Conservation (phyloP, 2,329 filamentous ascomycete species). For the Rasamsonia emersonii region DNA sequence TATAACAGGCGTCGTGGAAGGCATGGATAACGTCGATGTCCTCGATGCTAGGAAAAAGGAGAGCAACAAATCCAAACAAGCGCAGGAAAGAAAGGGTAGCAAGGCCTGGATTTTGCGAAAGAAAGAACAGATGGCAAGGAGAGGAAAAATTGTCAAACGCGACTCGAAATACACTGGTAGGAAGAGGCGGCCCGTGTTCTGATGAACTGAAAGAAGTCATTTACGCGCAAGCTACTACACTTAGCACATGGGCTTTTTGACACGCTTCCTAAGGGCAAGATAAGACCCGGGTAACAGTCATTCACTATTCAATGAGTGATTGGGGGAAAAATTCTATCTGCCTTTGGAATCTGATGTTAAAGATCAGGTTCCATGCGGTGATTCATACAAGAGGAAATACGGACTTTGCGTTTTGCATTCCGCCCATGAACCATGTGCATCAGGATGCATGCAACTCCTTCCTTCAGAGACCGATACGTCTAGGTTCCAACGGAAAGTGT, state of each 20-base stretch:
- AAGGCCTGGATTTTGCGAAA: constrained; percentile 48
- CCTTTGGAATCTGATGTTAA: neutral
- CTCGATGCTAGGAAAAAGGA: constrained; percentile 56
- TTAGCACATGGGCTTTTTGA: neutral
- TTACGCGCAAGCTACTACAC: constrained; percentile 2
- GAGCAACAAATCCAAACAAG: constrained; percentile 36
- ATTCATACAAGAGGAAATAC: neutral
- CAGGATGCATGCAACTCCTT: no score
- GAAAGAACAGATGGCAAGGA: constrained; percentile 87
- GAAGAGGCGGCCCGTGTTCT: constrained; percentile 74
- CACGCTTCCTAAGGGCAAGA: no score
- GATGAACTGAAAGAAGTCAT: constrained; percentile 14
- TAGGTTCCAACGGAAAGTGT: no score
- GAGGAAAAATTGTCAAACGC: constrained; percentile 88
- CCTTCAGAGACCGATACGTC: no score
- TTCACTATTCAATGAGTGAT: no score
- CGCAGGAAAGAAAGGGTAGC: constrained; percentile 39
- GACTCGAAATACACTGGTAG: constrained; percentile 90
- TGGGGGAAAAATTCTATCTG: neutral
- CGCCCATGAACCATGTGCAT: no score
- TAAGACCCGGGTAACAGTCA: no score
- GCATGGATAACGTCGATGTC: constrained; percentile 82
- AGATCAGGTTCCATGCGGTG: neutral
- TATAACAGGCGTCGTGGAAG: constrained; percentile 81
- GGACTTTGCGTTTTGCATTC: neutral